A percentile compares a stretch with the other conserved stretches of the same genome.
These are phyloP conservation scores for Aspergillus sp. DNA, from an alignment of 2,329 filamentous ascomycete genomes.

Conservation along the genomic window DNA sequence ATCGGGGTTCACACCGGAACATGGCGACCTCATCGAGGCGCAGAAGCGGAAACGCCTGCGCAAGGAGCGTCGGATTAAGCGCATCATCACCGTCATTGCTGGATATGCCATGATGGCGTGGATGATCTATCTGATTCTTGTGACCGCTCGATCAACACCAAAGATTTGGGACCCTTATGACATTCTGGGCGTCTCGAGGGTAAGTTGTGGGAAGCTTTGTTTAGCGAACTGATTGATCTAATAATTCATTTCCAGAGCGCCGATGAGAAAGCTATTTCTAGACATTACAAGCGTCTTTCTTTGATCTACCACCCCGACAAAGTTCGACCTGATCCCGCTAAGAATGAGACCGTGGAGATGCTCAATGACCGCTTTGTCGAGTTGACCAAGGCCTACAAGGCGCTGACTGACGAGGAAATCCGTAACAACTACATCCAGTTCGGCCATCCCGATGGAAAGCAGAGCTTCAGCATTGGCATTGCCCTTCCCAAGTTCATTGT, in stretches of 20 bases:
- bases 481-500: slow-evolving; percentile 90
- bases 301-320: slow-evolving; percentile 92
- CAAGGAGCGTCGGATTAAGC: slow-evolving; percentile 83
- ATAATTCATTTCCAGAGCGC: slow-evolving; percentile 53
- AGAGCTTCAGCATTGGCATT: slow-evolving; percentile 96
- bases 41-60: slow-evolving; percentile 84
- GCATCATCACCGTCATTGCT: slow-evolving; percentile 66
- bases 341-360: slow-evolving; percentile 81
- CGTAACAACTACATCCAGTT: slow-evolving; percentile 96
- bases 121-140: slow-evolving; percentile 87
- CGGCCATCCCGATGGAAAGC: slow-evolving; percentile 95
- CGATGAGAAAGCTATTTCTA: slow-evolving; percentile 87
- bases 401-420: slow-evolving; percentile 92
- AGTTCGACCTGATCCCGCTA: slow-evolving; percentile 71
- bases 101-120: slow-evolving; percentile 82
- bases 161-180: slow-evolving; percentile 98
- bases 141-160: slow-evolving; percentile 64
- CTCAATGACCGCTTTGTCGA: slow-evolving; percentile 90
- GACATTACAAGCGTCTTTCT: slow-evolving; percentile 80
- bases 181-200: slow-evolving; percentile 80
- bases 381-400: slow-evolving; percentile 95
- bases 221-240: not conserved
- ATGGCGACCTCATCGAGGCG: slow-evolving; percentile 77
- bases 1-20: slow-evolving; percentile 72
- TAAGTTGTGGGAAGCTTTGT: slow-evolving; percentile 35